Percentiles rank a stretch among this genome's conserved stretches.
These are phyloP conservation scores for Shiraia sp. DNA, from an alignment of 2,329 filamentous ascomycete species.

Conservation along the genomic window DNA sequence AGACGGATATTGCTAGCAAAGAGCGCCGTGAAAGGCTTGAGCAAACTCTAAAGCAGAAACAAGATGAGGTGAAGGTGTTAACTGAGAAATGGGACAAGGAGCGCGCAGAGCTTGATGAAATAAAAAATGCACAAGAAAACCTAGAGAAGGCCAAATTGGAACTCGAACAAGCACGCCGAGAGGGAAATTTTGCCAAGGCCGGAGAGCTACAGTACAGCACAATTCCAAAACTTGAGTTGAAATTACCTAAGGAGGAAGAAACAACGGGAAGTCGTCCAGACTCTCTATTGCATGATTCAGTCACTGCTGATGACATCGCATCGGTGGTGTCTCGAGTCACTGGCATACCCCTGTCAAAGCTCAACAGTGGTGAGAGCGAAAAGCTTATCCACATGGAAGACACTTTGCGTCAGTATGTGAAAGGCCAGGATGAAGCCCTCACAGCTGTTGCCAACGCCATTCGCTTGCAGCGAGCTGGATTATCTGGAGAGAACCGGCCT, in stretches of 20 bases:
- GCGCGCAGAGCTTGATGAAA: slow-evolving; percentile 77
- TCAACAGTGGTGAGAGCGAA: slow-evolving; percentile 91
- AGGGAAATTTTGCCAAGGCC: slow-evolving; percentile 87
- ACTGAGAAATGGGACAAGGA: slow-evolving; percentile 91
- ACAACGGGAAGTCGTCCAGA: slow-evolving; percentile 44
- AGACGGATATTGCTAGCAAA: slow-evolving; percentile 85
- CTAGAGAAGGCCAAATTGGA: slow-evolving; percentile 84
- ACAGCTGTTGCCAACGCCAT: slow-evolving; percentile 91
- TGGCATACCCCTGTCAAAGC: slow-evolving; percentile 88
- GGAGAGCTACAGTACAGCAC: slow-evolving; percentile 86
- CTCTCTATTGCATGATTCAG: slow-evolving; percentile 84
- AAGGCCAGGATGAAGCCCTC: slow-evolving; percentile 92
- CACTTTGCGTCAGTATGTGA: slow-evolving; percentile 77
- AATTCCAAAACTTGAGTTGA: slow-evolving; percentile 79
- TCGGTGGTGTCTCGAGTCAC: slow-evolving; percentile 88
- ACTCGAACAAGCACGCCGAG: slow-evolving; percentile 82
- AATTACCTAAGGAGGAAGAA: slow-evolving; percentile 74
- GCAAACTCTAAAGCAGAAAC: slow-evolving; percentile 71
- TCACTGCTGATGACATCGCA: slow-evolving; percentile 94
- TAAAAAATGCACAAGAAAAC: slow-evolving; percentile 87
- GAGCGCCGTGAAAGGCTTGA: slow-evolving; percentile 88
- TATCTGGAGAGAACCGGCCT: slow-evolving; percentile 89
- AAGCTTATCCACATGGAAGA: slow-evolving; percentile 97
- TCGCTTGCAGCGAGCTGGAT: slow-evolving; percentile 86
- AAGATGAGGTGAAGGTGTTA: slow-evolving; percentile 74